Evolutionary conservation across 352 stramenopile species (phyloP).

Genomic region (Pythium grandisporangium): DNA sequence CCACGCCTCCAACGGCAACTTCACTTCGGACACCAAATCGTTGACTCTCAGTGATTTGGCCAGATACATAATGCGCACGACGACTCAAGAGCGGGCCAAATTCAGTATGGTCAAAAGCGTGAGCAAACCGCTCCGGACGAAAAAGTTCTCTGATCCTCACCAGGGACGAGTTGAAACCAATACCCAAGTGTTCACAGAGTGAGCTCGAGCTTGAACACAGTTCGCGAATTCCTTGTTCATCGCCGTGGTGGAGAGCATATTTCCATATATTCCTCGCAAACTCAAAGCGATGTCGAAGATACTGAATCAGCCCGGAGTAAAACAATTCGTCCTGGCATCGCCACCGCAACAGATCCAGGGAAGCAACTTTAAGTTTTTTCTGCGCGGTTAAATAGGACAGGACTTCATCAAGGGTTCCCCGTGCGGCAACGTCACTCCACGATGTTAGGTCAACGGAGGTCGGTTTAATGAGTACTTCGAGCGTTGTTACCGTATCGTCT

Average conservation of each 20-base stretch:
- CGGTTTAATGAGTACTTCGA: slow-evolving; percentile 17
- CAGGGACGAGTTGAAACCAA: slow-evolving; percentile 20
- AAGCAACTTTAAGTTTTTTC: slow-evolving; percentile 10
- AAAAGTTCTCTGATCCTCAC: slow-evolving; percentile 15
- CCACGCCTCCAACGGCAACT: neutral
- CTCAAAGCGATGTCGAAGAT: slow-evolving; percentile 25
- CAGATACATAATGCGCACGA: slow-evolving; percentile 26
- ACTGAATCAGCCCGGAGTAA: slow-evolving; percentile 20
- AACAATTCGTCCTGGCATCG: slow-evolving; percentile 28
- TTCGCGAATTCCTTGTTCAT: slow-evolving; percentile 26
- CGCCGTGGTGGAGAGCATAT: slow-evolving; percentile 35
- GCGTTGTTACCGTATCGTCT: slow-evolving; percentile 6
- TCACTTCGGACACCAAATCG: neutral
- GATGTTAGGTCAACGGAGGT: slow-evolving; percentile 38
- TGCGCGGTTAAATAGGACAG: slow-evolving; percentile 19
- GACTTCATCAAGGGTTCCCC: slow-evolving; percentile 35
- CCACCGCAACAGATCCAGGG: slow-evolving; percentile 33
- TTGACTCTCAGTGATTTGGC: neutral
- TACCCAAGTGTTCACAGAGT: slow-evolving; percentile 15
- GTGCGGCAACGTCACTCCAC: slow-evolving; percentile 42
- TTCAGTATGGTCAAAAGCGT: slow-evolving; percentile 28
- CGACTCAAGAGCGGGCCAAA: slow-evolving; percentile 35
- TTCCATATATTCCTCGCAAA: slow-evolving; percentile 36
- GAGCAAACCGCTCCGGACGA: slow-evolving; percentile 16
- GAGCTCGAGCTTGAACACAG: slow-evolving; percentile 10